These are phyloP conservation scores for Aspergillus brunneoviolaceus DNA, from an alignment of 2,329 filamentous ascomycete genomes.

Conservation along the genomic window DNA sequence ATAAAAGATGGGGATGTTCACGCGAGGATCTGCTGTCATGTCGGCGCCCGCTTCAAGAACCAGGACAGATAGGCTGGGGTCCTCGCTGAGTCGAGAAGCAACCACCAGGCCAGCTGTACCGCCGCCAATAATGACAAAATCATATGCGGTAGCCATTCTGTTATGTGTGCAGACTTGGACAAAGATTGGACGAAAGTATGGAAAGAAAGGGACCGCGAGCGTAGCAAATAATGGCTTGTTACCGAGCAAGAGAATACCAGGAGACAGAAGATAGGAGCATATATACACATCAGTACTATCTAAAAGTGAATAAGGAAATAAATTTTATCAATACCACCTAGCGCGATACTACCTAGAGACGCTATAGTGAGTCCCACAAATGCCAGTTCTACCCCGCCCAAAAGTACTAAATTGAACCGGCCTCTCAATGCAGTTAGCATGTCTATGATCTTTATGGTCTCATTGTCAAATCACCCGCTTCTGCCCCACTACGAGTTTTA, in stretches of 20 bases:
- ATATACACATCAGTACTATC: background rate
- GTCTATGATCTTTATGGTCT: no score
- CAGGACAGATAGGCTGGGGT: constrained; percentile 8
- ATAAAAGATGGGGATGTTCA: constrained; percentile 11
- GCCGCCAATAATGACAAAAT: constrained; percentile 9
- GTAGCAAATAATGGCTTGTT: constrained; percentile 1
- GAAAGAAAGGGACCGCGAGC: background rate
- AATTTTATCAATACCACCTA: constrained; percentile 2
- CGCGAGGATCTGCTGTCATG: constrained; percentile 9
- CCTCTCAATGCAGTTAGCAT: constrained; percentile 4
- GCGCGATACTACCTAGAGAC: background rate
- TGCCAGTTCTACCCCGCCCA: constrained; percentile 4
- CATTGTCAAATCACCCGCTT: no score
- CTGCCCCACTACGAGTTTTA: no score
- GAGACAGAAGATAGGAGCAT: background rate
- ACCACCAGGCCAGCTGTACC: constrained; percentile 10
- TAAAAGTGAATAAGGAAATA: constrained; percentile 4
- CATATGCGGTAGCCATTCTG: constrained; percentile 9
- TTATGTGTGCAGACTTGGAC: background rate
- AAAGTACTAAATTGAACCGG: background rate
- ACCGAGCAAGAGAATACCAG: background rate
- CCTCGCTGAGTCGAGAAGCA: constrained; percentile 11
- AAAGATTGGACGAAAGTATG: constrained; percentile 1
- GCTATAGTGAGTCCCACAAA: constrained; percentile 2
- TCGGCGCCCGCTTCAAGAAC: constrained; percentile 10